phyloP scores from a whole-genome alignment of 2,329 filamentous ascomycete genomes.

The Colletotrichum truncatum region DNA sequence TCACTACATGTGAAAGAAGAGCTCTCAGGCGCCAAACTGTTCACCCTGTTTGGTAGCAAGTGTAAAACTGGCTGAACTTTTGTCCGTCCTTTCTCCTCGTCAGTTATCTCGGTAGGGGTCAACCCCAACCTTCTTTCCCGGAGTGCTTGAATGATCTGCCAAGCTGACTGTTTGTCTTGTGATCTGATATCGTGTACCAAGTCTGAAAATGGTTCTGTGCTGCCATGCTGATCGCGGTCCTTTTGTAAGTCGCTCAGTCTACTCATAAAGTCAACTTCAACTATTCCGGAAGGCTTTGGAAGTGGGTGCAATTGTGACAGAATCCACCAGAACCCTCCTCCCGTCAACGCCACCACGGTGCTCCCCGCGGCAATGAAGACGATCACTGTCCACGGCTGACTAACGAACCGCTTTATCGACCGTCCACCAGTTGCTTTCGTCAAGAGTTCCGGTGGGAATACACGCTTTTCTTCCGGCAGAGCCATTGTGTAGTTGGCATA shows the following conservation, averaged over 20 bases:
- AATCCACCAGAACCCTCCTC: slow-evolving; percentile 4
- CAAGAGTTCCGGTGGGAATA: slow-evolving; percentile 27
- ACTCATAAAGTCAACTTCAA: slow-evolving; percentile 6
- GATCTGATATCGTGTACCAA: not conserved
- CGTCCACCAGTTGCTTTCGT: slow-evolving; percentile 30
- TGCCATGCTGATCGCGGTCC: not conserved
- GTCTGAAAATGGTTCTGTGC: not conserved
- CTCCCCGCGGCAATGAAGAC: slow-evolving; percentile 28
- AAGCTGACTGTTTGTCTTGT: not conserved
- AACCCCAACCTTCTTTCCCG: not conserved
- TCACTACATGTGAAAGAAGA: not conserved
- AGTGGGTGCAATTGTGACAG: slow-evolving; percentile 1
- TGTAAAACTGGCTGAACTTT: not conserved
- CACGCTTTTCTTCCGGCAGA: slow-evolving; percentile 14
- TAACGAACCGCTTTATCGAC: slow-evolving; percentile 29
- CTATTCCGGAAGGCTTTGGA: slow-evolving; percentile 16
- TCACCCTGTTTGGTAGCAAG: not conserved
- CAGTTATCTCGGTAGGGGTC: not conserved
- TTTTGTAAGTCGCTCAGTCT: slow-evolving; percentile 3
- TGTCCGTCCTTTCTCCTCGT: not conserved
- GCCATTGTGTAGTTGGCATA: slow-evolving; percentile 32
- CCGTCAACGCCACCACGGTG: not conserved
- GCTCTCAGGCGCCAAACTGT: not conserved
- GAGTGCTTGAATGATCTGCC: slow-evolving; percentile 7
- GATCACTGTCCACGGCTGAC: slow-evolving; percentile 32